These are phyloP conservation scores for Puccinia polysora DNA, from an alignment of 1,284 basidiomycete species.

Conservation along the genomic window DNA sequence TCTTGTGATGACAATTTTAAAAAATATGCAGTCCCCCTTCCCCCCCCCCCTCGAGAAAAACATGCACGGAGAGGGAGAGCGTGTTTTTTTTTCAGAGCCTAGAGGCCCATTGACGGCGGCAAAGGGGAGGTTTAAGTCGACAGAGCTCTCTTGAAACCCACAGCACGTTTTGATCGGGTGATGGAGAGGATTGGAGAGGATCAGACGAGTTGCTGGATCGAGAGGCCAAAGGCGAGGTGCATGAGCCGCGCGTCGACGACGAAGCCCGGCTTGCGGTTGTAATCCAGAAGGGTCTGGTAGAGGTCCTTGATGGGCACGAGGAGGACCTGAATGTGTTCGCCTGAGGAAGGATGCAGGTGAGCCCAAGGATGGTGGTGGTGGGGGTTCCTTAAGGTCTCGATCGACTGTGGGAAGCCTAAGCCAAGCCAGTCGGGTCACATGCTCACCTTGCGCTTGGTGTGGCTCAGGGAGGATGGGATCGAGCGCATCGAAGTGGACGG, in stretches of 20 bases:
- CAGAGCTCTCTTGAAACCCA: no score
- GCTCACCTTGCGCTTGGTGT: slow-evolving; percentile 19
- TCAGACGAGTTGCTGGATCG: not conserved
- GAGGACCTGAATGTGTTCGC: slow-evolving; percentile 24
- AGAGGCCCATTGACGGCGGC: no score
- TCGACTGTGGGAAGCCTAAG: no score
- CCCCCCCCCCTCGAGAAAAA: no score
- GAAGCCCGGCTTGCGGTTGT: not conserved
- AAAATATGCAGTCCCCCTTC: no score
- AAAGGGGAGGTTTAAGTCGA: no score
- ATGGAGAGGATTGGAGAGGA: not conserved
- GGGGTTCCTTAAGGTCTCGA: no score
- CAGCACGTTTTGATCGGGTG: no score
- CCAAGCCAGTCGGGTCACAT: no score
- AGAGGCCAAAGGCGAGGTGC: slow-evolving; percentile 17
- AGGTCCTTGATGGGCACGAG: slow-evolving; percentile 16
- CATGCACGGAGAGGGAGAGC: no score
- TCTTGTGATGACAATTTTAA: no score
- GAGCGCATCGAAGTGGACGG: not conserved
- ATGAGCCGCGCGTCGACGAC: slow-evolving; percentile 25
- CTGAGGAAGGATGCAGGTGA: not conserved
- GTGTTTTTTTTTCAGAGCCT: no score
- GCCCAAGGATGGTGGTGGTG: not conserved
- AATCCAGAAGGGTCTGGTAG: slow-evolving; percentile 2
- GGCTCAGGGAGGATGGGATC: slow-evolving; percentile 7